A percentile compares a stretch with the other conserved stretches of the same genome.
Conservation (phyloP, 169 alveolate genomes). For the Hammondia hammondi region DNA sequence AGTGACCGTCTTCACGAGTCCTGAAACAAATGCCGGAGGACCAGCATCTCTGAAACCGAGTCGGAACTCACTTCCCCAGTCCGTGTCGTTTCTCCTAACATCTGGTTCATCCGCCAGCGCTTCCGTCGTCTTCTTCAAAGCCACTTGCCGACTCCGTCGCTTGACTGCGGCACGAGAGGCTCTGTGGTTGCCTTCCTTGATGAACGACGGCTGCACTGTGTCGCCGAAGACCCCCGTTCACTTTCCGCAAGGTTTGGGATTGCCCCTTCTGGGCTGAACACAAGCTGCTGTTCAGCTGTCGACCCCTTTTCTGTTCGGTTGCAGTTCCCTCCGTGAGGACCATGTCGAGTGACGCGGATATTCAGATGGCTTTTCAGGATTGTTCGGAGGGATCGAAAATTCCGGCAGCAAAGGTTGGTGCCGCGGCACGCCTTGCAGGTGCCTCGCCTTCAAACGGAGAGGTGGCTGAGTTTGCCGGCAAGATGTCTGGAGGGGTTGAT, state of each 20-base stretch:
- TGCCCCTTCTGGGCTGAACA: too few species aligned
- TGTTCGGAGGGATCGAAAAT: neutral
- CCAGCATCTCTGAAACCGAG: neutral
- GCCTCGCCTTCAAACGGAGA: slow-evolving; percentile 24
- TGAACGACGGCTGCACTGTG: too few species aligned
- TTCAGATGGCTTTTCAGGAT: neutral
- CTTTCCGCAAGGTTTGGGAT: too few species aligned
- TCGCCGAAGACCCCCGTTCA: too few species aligned
- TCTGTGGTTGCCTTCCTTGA: too few species aligned
- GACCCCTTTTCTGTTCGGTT: too few species aligned
- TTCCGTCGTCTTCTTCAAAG: too few species aligned
- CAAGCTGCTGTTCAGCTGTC: too few species aligned
- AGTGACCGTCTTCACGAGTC: neutral
- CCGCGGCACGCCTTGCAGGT: slow-evolving; percentile 43
- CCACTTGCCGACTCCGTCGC: too few species aligned
- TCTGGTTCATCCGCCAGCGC: too few species aligned
- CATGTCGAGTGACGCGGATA: slow-evolving; percentile 2
- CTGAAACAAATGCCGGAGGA: neutral
- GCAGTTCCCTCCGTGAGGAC: neutral
- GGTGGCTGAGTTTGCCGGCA: neutral
- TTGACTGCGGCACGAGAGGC: too few species aligned
- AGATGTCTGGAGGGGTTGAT: slow-evolving; percentile 3
- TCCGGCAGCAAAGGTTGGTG: neutral
- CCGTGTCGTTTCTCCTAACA: too few species aligned
- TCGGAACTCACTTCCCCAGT: neutral